Percentiles rank a stretch among this genome's conserved stretches.
phyloP scores from a whole-genome alignment of 1,139 yeast species.

The Eremothecium sinecaudum region DNA sequence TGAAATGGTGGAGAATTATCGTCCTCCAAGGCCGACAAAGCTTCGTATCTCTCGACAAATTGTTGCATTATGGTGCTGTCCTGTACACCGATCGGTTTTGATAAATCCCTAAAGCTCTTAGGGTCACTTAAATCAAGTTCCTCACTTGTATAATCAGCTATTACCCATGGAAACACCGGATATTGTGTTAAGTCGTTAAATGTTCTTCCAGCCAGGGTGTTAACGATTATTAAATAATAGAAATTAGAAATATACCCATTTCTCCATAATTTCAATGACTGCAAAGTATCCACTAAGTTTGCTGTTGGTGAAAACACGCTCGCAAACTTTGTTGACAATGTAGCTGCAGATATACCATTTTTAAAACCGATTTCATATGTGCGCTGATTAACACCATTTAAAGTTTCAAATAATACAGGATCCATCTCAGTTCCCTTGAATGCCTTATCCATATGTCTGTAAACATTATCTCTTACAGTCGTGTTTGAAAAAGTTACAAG shows the following conservation, averaged over 20 bases:
- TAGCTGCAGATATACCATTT: constrained; percentile 28
- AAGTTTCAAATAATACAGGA: constrained; percentile 42
- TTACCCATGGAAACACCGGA: constrained; percentile 86
- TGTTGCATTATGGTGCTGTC: constrained; percentile 45
- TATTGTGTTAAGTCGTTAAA: constrained; percentile 81
- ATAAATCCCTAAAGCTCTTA: constrained; percentile 55
- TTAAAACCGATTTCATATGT: constrained; percentile 23
- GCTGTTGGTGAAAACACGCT: constrained; percentile 33
- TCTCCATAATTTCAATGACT: constrained; percentile 63
- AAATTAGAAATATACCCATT: constrained; percentile 72
- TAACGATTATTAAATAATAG: constrained; percentile 65
- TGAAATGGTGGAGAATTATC: constrained; percentile 62
- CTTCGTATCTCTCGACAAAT: constrained; percentile 62
- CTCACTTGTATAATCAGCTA: constrained; percentile 67
- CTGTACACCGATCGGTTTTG: constrained; percentile 90
- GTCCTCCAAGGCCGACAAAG: constrained; percentile 48
- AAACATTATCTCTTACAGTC: constrained; percentile 47
- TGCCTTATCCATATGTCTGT: constrained; percentile 38
- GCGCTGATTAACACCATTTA: constrained; percentile 37
- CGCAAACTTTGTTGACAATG: constrained; percentile 34
- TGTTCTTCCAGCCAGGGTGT: constrained; percentile 79
- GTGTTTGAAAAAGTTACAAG: constrained; percentile 32
- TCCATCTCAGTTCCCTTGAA: constrained; percentile 38
- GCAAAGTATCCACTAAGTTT: constrained; percentile 32
- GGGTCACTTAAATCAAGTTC: constrained; percentile 53